Conservation (phyloP, 805 yeast species). For the Wickerhamiella slavikovae region DNA sequence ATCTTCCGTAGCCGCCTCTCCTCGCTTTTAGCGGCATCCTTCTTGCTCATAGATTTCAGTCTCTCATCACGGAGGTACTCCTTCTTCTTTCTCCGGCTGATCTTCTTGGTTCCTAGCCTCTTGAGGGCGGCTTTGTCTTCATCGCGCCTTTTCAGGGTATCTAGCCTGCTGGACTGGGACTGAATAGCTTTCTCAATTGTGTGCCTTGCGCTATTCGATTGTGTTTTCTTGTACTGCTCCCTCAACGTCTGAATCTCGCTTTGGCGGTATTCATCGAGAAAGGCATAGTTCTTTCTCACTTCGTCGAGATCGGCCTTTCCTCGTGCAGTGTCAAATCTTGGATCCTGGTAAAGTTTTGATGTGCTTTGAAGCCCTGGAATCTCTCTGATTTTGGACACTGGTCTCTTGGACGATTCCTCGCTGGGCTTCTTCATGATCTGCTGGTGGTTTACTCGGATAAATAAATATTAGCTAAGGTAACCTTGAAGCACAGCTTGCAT, state of each 20-base stretch:
- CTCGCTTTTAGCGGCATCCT: slow-evolving; percentile 15
- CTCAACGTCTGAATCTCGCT: slow-evolving; percentile 47
- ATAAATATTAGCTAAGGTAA: too few species aligned
- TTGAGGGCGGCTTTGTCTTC: slow-evolving; percentile 44
- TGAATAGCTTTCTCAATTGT: slow-evolving; percentile 16
- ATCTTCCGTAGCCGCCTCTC: slow-evolving; percentile 20
- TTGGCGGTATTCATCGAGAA: slow-evolving; percentile 70
- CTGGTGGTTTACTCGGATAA: too few species aligned
- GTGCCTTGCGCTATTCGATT: slow-evolving; percentile 27
- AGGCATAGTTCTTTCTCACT: slow-evolving; percentile 60
- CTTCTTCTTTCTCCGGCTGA: slow-evolving; percentile 16
- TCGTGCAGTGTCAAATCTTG: slow-evolving; percentile 75
- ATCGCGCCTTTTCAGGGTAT: slow-evolving; percentile 55
- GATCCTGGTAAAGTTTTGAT: slow-evolving; percentile 42
- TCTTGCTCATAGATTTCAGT: slow-evolving; percentile 18
- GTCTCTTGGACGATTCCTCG: slow-evolving; percentile 53
- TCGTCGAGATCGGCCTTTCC: slow-evolving; percentile 59
- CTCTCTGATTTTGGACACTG: slow-evolving; percentile 48
- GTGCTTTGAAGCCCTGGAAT: slow-evolving; percentile 28
- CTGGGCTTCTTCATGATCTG: slow-evolving; percentile 68
- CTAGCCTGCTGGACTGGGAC: slow-evolving; percentile 22
- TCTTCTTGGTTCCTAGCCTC: slow-evolving; percentile 43
- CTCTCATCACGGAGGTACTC: slow-evolving; percentile 19
- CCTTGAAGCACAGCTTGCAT: too few species aligned
- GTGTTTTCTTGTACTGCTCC: slow-evolving; percentile 22